Evolutionary conservation across 202 grass and related monocot species (phyloP).

Genomic region (Panicum hallii): DNA sequence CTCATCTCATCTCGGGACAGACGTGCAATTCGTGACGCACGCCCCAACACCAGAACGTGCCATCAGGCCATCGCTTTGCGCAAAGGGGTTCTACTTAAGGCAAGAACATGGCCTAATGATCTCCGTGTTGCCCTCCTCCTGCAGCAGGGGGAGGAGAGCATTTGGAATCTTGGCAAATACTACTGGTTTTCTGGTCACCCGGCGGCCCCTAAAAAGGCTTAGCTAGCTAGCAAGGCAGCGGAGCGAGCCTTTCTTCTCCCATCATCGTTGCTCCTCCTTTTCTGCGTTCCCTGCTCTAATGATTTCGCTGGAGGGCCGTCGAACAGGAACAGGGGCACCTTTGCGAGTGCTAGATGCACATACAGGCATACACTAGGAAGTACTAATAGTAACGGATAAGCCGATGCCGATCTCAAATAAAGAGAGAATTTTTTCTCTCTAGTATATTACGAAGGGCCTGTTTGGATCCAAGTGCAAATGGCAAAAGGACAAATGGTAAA

Average conservation of each 20-base stretch:
- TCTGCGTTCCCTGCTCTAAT: conserved; percentile 28
- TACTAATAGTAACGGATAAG: too few species aligned
- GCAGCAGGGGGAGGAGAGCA: too few species aligned
- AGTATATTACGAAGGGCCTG: too few species aligned
- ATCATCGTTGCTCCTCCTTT: not conserved
- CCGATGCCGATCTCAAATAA: too few species aligned
- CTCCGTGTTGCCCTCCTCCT: not conserved
- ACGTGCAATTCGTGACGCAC: conserved; percentile 2
- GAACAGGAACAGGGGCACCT: too few species aligned
- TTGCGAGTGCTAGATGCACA: too few species aligned
- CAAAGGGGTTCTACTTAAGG: conserved; percentile 39
- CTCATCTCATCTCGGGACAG: conserved; percentile 30
- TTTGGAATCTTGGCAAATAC: too few species aligned
- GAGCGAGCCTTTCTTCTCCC: conserved; percentile 38
- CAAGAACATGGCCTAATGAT: conserved; percentile 54
- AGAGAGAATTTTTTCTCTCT: too few species aligned
- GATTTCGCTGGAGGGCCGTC: conserved; percentile 6
- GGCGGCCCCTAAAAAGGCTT: conserved; percentile 17
- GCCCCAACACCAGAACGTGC: conserved; percentile 2
- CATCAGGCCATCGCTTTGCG: conserved; percentile 4
- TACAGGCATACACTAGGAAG: too few species aligned
- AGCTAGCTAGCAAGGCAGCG: conserved; percentile 43
- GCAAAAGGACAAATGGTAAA: too few species aligned
- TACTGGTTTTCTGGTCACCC: too few species aligned
- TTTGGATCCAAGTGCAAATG: too few species aligned